These are phyloP conservation scores for Sergeia podlipaevii DNA, from an alignment of 208 protist species.

Conservation along the genomic window DNA sequence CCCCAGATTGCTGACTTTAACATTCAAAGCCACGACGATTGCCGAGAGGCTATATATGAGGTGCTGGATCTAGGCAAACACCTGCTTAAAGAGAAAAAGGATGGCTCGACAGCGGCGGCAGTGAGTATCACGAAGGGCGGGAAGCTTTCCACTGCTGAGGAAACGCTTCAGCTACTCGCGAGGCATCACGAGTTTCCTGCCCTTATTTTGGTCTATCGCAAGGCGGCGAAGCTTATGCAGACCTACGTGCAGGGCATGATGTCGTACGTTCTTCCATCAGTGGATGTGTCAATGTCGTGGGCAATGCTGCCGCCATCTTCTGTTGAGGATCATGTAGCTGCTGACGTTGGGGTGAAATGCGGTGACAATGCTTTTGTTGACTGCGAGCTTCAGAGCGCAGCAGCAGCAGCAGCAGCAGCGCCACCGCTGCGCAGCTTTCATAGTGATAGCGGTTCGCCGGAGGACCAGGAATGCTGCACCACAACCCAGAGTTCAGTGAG, in stretches of 20 bases:
- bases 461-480: too few species aligned
- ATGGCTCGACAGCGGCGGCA: slow-evolving; percentile 3
- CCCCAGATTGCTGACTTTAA: slow-evolving; percentile 72
- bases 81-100: slow-evolving; percentile 14
- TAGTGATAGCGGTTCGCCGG: too few species aligned
- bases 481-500: slow-evolving; percentile 15
- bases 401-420: not conserved
- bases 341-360: not conserved
- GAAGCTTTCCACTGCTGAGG: slow-evolving; percentile 88
- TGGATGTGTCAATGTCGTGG: not conserved
- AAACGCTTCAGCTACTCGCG: slow-evolving; percentile 65
- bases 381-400: not conserved
- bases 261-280: slow-evolving; percentile 51
- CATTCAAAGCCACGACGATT: slow-evolving; percentile 83
- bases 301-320: too few species aligned
- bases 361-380: not conserved
- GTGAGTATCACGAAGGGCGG: slow-evolving; percentile 74
- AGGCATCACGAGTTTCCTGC: slow-evolving; percentile 73
- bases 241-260: slow-evolving; percentile 90
- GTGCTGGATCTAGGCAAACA: slow-evolving; percentile 73
- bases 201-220: slow-evolving; percentile 72
- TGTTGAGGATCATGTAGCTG: not conserved
- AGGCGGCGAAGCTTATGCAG: slow-evolving; percentile 81
- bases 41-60: slow-evolving; percentile 74
- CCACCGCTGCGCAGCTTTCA: not conserved